These are phyloP conservation scores for Tulasnella sp. DNA, from an alignment of 768 basidiomycete genomes.

Conservation along the genomic window DNA sequence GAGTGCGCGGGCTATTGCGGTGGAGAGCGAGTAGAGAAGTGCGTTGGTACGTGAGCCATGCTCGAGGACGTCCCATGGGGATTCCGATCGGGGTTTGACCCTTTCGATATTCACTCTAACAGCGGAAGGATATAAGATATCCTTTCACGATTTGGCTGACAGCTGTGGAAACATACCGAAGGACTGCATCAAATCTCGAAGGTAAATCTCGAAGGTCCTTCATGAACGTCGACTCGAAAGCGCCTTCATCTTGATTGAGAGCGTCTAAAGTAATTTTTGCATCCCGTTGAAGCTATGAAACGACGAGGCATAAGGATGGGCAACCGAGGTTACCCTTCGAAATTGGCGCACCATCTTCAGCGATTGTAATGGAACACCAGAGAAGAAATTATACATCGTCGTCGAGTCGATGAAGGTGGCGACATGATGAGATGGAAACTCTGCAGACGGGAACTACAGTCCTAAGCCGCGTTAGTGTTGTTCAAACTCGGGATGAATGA, in stretches of 20 bases:
- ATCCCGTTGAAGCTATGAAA: conserved; percentile 63
- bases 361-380: conserved; percentile 70
- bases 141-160: not conserved
- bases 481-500: not conserved
- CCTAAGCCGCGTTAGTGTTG: not conserved
- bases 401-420: conserved; percentile 66
- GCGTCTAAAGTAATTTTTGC: conserved; percentile 66
- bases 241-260: conserved; percentile 56
- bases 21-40: conserved; percentile 35
- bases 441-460: conserved; percentile 21
- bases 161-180: conserved; percentile 47
- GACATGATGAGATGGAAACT: not conserved
- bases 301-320: not conserved
- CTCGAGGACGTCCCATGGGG: conserved; percentile 50
- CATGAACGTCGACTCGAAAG: conserved; percentile 70
- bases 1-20: conserved; percentile 56
- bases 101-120: conserved; percentile 54
- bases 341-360: conserved; percentile 61
- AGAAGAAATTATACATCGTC: conserved; percentile 71
- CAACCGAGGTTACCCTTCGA: not conserved
- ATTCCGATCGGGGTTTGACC: conserved; percentile 43
- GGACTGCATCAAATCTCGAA: conserved; percentile 68
- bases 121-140: conserved; percentile 3
- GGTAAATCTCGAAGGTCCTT: conserved; percentile 61
- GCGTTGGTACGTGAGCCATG: conserved; percentile 49